Conservation (phyloP, 805 yeast species). For the Saccharomycopsis malanga region DNA sequence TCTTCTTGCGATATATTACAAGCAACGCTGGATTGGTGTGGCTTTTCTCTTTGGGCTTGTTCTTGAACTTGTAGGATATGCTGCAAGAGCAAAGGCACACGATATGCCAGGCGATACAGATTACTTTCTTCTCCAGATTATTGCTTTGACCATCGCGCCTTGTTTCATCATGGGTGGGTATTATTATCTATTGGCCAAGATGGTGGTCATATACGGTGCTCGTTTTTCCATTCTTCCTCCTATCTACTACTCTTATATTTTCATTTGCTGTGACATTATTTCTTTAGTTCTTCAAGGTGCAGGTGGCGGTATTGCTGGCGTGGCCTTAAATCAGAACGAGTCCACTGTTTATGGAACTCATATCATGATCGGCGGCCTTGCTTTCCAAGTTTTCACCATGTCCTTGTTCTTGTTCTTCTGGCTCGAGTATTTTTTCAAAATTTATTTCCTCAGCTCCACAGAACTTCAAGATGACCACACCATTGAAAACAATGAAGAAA, state of each 20-base stretch:
- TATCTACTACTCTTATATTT: conserved; percentile 49
- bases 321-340: conserved; percentile 17
- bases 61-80: conserved; percentile 63
- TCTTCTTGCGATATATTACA: conserved; percentile 36
- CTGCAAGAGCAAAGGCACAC: conserved; percentile 48
- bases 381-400: conserved; percentile 70
- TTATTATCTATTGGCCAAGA: conserved; percentile 62
- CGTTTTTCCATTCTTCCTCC: conserved; percentile 37
- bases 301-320: conserved; percentile 72
- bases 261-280: conserved; percentile 57
- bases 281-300: conserved; percentile 62
- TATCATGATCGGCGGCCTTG: conserved; percentile 72
- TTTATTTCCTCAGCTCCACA: conserved; percentile 24
- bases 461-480: background rate
- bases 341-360: conserved; percentile 42
- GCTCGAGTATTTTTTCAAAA: conserved; percentile 38
- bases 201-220: conserved; percentile 55
- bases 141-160: conserved; percentile 70
- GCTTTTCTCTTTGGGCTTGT: conserved; percentile 50
- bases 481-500: too few relatives aligned
- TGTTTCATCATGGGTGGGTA: conserved; percentile 81
- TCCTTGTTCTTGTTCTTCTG: conserved; percentile 47
- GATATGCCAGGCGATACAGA: conserved; percentile 29
- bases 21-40: conserved; percentile 60
- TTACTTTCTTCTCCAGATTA: conserved; percentile 55